Evolutionary conservation across 441 rosid genomes (phyloP), one percentile per base, ranked within the genome.

Genomic region (Rhodomyrtus psidioides): DNA sequence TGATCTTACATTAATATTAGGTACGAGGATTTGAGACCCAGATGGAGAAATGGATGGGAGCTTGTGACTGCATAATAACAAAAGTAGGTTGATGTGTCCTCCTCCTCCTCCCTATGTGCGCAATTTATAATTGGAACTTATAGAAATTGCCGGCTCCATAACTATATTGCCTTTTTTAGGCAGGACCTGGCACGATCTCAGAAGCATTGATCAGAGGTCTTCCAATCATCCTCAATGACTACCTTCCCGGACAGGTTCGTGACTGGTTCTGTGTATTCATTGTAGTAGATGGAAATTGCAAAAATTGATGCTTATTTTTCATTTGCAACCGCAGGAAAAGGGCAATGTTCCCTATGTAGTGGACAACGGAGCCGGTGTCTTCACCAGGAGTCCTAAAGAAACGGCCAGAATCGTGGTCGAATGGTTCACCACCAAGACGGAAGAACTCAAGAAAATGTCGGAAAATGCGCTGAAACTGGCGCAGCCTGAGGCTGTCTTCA

Each of bases 1-100:
- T 76, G 30, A 28, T 53, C 59, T 16, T 12, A 19, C 83, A 55
- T 55, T 28, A 55, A 57, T 60, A 84, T 84, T 58, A 97, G 99
- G 92, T 97, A 85, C 85, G 98, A 93, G 99, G 97, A 57, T 96
- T 97, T 24, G 98, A 97, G 89, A 95, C 95, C 19, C 94, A 93
- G 83, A 97, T 97, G 98, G 98, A 95, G 96, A 97, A 95, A 89
- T 97, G 99, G 99, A 97, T 97, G 99, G 99, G 98, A 89, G 96
- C 97, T 90, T 93, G 96, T 88, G 96, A 97, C 92, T 96, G 99
- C 96, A 94, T 95, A 88, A 97, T 97, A 55, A 97, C 99, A n/a
- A 97, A 97, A 86, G 99, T 92, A 91, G 53, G 88, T 49, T 46
- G 0, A 1, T 21, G 21, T 57, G 9, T 49, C 53, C 76, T 81